Evolutionary conservation across 2,329 filamentous ascomycete species (phyloP).

Genomic region (Periconia sp.): DNA sequence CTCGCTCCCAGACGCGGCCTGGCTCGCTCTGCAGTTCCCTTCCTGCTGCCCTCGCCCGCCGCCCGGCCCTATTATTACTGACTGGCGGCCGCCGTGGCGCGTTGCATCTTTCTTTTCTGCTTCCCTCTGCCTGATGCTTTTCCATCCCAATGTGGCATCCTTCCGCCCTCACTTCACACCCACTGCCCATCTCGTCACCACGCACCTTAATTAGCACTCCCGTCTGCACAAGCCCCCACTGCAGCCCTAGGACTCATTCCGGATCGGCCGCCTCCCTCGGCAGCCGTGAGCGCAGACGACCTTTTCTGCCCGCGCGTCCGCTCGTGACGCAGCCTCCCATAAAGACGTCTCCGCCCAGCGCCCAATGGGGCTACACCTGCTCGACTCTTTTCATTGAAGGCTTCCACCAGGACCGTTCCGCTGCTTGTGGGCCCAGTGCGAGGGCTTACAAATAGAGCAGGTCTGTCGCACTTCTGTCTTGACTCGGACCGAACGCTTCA

Average conservation of each 20-base stretch:
- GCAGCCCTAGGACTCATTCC: constrained; percentile 33
- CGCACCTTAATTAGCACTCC: constrained; percentile 26
- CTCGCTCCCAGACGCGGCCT: constrained; percentile 31
- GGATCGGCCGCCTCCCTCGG: constrained; percentile 28
- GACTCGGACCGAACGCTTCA: constrained; percentile 45
- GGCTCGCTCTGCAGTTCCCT: constrained; percentile 26
- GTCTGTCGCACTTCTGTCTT: constrained; percentile 42
- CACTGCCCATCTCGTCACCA: constrained; percentile 18
- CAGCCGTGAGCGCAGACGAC: constrained; percentile 23
- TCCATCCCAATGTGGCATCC: constrained; percentile 36
- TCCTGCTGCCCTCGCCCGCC: constrained; percentile 14
- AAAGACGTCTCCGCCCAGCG: constrained; percentile 20
- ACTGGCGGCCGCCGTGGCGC: constrained; percentile 42
- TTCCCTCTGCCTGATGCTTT: constrained; percentile 24
- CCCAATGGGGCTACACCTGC: constrained; percentile 26
- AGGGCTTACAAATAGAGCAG: constrained; percentile 36
- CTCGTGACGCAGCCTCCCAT: constrained; percentile 29
- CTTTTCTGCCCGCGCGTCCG: constrained; percentile 19
- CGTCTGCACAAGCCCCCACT: constrained; percentile 28
- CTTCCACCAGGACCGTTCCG: constrained; percentile 18
- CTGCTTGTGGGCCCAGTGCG: constrained; percentile 27
- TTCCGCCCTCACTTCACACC: constrained; percentile 29
- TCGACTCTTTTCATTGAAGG: constrained; percentile 25
- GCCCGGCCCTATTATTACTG: constrained; percentile 35
- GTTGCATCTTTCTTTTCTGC: constrained; percentile 36